These are phyloP conservation scores for Phyllosticta capitalensis DNA, from an alignment of 2,329 filamentous ascomycete genomes.

Conservation along the genomic window DNA sequence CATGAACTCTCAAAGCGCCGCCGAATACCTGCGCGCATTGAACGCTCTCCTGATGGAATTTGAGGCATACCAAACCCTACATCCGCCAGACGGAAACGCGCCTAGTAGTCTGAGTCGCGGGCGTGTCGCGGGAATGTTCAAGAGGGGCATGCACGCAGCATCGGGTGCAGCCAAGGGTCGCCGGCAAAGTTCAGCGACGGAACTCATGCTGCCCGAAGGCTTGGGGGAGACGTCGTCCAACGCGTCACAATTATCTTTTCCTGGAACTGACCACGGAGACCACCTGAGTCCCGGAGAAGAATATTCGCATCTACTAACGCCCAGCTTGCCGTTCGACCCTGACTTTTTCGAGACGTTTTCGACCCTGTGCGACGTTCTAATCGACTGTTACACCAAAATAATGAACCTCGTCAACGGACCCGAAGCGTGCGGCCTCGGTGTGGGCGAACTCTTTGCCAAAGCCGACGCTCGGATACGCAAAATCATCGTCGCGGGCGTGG, in stretches of 20 bases:
- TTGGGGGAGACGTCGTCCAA: constrained; percentile 16
- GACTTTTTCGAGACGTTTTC: constrained; percentile 97
- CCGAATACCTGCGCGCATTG: constrained; percentile 80
- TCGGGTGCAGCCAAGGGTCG: constrained; percentile 27
- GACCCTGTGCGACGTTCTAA: constrained; percentile 87
- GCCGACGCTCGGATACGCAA: constrained; percentile 79
- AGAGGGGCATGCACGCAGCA: constrained; percentile 32
- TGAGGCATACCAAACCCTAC: constrained; percentile 82
- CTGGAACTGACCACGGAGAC: constrained; percentile 7
- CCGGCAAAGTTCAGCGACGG: constrained; percentile 51
- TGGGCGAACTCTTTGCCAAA: constrained; percentile 84
- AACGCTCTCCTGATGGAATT: constrained; percentile 84
- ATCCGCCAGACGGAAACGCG: constrained; percentile 64
- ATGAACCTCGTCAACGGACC: constrained; percentile 66
- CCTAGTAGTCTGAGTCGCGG: constrained; percentile 64
- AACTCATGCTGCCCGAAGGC: constrained; percentile 40
- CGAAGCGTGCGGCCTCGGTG: constrained; percentile 50
- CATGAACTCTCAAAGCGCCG: constrained; percentile 66
- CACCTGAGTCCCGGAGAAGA: constrained; percentile 57
- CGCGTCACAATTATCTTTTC: constrained; percentile 7
- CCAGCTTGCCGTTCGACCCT: constrained; percentile 84
- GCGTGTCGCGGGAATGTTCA: constrained; percentile 52
- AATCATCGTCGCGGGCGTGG: constrained; percentile 74
- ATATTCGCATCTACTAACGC: constrained; percentile 83
- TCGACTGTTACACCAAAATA: constrained; percentile 80